These are phyloP conservation scores for Silene noctiflora DNA, from an alignment of 179 eudicot species.

Conservation along the genomic window DNA sequence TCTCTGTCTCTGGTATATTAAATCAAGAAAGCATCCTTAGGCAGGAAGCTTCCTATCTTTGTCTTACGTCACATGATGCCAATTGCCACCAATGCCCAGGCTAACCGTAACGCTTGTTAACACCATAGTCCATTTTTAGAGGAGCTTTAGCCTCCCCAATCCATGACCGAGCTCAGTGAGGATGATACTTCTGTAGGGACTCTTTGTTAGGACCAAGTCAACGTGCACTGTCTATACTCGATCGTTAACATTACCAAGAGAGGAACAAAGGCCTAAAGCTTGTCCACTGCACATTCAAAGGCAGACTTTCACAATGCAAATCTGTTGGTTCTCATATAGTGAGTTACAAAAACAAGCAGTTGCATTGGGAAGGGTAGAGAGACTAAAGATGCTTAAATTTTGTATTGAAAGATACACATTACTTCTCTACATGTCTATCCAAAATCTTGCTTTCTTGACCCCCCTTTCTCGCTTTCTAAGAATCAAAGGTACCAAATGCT, in stretches of 20 bases:
- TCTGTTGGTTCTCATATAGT: background rate
- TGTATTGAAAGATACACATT: background rate
- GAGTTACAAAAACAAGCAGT: background rate
- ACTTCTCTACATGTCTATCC: background rate
- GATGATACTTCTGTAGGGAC: background rate
- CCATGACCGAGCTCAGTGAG: background rate
- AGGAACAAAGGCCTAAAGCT: no score
- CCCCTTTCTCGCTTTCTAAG: background rate
- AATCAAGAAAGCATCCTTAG: no score
- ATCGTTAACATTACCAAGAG: background rate
- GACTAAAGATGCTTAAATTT: background rate
- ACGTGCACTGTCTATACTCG: background rate
- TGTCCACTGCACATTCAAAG: no score
- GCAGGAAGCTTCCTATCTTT: background rate
- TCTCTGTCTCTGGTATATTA: no score
- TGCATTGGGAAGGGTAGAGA: background rate
- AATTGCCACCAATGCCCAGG: background rate
- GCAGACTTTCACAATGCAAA: no score
- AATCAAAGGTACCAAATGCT: slow-evolving; percentile 1
- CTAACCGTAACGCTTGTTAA: background rate
- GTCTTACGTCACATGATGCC: background rate
- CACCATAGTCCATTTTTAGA: background rate
- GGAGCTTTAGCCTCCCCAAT: background rate
- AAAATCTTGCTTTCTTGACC: background rate
- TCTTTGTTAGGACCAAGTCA: no score